These are phyloP conservation scores for Yamadazyma conglobata DNA, from an alignment of 1,139 yeast species.

Conservation along the genomic window DNA sequence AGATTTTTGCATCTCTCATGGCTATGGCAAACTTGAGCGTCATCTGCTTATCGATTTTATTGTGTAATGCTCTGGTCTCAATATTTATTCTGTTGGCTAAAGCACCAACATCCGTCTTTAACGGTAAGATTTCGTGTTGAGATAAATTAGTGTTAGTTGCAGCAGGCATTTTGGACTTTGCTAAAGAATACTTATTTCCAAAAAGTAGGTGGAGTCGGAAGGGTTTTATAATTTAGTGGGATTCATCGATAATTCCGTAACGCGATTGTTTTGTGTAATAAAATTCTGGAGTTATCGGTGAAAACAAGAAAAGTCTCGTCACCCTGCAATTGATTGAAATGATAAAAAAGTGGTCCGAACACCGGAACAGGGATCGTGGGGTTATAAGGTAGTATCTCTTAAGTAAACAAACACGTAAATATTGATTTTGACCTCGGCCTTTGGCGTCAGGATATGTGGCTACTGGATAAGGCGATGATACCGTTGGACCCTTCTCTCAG, in stretches of 20 bases:
- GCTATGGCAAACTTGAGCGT: slow-evolving; percentile 73
- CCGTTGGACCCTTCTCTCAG: too few relatives aligned
- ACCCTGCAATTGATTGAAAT: slow-evolving; percentile 1
- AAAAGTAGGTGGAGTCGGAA: slow-evolving; percentile 1
- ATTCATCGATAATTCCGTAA: slow-evolving; percentile 2
- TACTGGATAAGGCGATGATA: too few relatives aligned
- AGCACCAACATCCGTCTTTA: slow-evolving; percentile 74
- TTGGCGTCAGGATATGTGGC: too few relatives aligned
- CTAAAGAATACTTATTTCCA: not conserved
- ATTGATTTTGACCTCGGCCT: too few relatives aligned
- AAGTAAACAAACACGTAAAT: too few relatives aligned
- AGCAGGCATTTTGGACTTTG: not conserved
- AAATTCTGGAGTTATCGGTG: slow-evolving; percentile 15
- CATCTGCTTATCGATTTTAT: slow-evolving; percentile 65
- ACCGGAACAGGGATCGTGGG: too few relatives aligned
- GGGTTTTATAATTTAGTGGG: slow-evolving; percentile 1
- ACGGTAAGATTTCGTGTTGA: slow-evolving; percentile 64
- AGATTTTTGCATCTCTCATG: slow-evolving; percentile 67
- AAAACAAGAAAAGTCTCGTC: not conserved
- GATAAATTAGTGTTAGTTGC: slow-evolving; percentile 7
- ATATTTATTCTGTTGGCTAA: slow-evolving; percentile 74
- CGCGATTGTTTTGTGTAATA: slow-evolving; percentile 11
- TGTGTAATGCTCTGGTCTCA: slow-evolving; percentile 64
- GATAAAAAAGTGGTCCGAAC: too few relatives aligned
- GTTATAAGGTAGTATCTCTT: too few relatives aligned